Conservation (phyloP, 2,329 filamentous ascomycete species). For the Cladosporium sp. region DNA sequence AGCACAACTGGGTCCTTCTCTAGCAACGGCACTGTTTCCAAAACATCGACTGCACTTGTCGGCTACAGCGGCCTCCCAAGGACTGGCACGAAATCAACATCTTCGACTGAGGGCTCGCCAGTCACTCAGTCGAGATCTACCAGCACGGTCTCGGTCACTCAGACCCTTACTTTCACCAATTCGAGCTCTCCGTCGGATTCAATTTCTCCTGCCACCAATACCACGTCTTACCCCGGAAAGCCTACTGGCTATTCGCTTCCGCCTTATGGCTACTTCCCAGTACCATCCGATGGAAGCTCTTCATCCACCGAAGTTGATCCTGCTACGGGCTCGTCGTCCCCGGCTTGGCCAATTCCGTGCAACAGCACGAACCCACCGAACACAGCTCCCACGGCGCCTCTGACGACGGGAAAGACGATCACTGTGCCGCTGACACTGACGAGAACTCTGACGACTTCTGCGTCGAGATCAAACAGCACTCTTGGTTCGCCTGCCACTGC, state of each 20-base stretch:
- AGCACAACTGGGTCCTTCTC: not conserved
- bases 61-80: slow-evolving; percentile 9
- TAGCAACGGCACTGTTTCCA: not conserved
- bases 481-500: not conserved
- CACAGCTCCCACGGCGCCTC: slow-evolving; percentile 1
- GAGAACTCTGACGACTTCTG: not conserved
- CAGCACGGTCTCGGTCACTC: slow-evolving; percentile 2
- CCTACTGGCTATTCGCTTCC: not conserved
- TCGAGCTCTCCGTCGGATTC: not conserved
- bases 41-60: not conserved
- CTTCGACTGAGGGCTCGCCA: slow-evolving; percentile 13
- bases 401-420: not conserved
- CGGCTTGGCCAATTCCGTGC: slow-evolving; percentile 4
- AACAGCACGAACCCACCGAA: not conserved
- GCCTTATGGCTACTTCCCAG: slow-evolving; percentile 4
- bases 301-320: slow-evolving; percentile 2
- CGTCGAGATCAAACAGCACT: not conserved
- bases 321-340: slow-evolving; percentile 1
- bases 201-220: not conserved
- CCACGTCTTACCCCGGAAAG: not conserved
- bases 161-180: slow-evolving; percentile 7
- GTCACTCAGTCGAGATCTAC: slow-evolving; percentile 2
- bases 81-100: slow-evolving; percentile 5
- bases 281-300: not conserved
- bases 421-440: slow-evolving; percentile 5